Evolutionary conservation across 352 stramenopile species (phyloP).

Genomic region (Phytophthora kernoviae): DNA sequence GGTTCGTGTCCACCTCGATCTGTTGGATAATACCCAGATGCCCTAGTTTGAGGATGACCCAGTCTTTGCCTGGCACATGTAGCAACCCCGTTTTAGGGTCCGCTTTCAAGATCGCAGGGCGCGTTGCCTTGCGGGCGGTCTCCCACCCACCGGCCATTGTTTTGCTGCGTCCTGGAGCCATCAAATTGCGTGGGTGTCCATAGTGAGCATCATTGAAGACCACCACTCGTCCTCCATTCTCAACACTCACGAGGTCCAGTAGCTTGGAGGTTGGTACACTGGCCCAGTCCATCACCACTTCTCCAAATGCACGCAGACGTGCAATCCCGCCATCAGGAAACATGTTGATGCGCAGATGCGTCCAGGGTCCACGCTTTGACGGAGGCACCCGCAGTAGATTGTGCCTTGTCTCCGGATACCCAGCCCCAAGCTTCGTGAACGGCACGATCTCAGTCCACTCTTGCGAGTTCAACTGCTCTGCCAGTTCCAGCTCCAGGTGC

Average conservation of each 20-base stretch:
- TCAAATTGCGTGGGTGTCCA: conserved; percentile 92
- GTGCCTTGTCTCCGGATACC: conserved; percentile 88
- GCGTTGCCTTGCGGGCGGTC: conserved; percentile 90
- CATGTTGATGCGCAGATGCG: conserved; percentile 92
- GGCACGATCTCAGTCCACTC: conserved; percentile 75
- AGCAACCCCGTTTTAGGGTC: conserved; percentile 53
- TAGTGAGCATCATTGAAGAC: conserved; percentile 95
- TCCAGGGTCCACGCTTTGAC: conserved; percentile 60
- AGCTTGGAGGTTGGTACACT: conserved; percentile 50
- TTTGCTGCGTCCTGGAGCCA: conserved; percentile 82
- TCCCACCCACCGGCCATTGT: conserved; percentile 96
- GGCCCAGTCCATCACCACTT: conserved; percentile 70
- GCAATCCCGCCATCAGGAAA: conserved; percentile 94
- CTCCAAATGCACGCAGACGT: conserved; percentile 84
- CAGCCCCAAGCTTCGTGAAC: conserved; percentile 51
- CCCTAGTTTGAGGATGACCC: conserved; percentile 91
- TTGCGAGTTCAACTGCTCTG: conserved; percentile 52
- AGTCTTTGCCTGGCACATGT: conserved; percentile 89
- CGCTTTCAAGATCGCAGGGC: conserved; percentile 70
- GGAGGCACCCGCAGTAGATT: conserved; percentile 76
- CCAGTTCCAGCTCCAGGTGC: conserved; percentile 41
- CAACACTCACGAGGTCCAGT: conserved; percentile 87
- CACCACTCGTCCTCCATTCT: conserved; percentile 86
- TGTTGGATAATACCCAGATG: conserved; percentile 67
- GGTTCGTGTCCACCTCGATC: conserved; percentile 92